Evolutionary conservation across 73 alveolate genomes (phyloP), one percentile per base, ranked within the genome.

Genomic region (Paramecium octaurelia): DNA sequence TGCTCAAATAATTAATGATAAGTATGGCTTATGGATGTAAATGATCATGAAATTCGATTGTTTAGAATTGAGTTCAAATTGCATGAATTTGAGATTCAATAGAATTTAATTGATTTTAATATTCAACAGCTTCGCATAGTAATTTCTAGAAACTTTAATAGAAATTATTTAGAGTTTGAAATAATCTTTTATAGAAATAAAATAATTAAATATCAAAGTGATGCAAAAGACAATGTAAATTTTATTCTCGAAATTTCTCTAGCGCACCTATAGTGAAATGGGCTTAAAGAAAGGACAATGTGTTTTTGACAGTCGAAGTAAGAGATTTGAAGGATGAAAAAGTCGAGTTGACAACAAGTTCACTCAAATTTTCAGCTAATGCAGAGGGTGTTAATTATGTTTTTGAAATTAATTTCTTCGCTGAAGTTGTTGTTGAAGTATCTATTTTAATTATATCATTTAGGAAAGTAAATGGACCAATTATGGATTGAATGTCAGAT

Each of bases 201-300:
- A 54, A 54, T 54, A 54, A 54, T 54, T 54, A 54, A 54, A 54
- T 4, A 54, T 40, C 14, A 48, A 10, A 54, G 84, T 64, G 48
- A 80, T 80, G 91, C 43, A 80, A 42, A 80, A 80, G 57, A 48
- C 91, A 80, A 80, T 80, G 91, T 80, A 80, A 18, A 34, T 20
- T 20, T 24, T 43, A 48, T 24, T 43, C 91, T 54, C 69, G 69
- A 54, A 54, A 42, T 43, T 80, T 40, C 48, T 43, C 20, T 80
- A 80, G 91, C 69, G 92, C 93, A 92, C 99, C 99, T 42, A 95
- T 92, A 44, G 91, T 97, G 71, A 95, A 94, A 86, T 97, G 99
- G 99, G 98, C 99, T 29, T 97, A 96, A 93, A 93, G 98, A 91
- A 95, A 94, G 93, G 99, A 96, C 57, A 95, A 96, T 85, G 85